Percentiles rank a stretch among this genome's conserved stretches.
Conservation (phyloP, 345 rosid genomes). For the Populus davidiana region DNA sequence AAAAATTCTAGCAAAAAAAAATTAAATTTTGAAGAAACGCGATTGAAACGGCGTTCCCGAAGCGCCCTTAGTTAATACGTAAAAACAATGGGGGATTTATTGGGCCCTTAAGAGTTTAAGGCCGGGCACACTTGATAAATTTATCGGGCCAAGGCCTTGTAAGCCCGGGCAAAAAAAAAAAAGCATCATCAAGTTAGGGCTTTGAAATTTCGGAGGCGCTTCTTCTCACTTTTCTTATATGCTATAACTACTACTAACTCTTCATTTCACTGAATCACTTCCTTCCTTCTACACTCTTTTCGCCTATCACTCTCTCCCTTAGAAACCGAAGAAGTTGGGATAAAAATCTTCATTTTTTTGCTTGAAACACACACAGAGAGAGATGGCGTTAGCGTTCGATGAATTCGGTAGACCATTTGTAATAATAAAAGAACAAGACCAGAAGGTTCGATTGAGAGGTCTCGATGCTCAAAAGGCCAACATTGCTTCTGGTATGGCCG, state of each 20-base stretch:
- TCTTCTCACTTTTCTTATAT: not conserved
- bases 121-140: not conserved
- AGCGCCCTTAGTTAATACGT: no score
- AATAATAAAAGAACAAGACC: constrained; percentile 70
- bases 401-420: constrained; percentile 91
- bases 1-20: no score
- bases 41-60: no score
- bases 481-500: constrained; percentile 87
- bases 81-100: no score
- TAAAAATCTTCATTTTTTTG: no score
- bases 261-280: not conserved
- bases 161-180: not conserved
- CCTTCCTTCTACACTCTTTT: not conserved
- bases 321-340: no score
- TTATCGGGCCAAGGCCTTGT: not conserved
- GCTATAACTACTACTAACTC: not conserved
- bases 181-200: constrained; percentile 26
- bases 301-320: no score
- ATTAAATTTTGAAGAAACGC: no score
- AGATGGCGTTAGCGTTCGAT: constrained; percentile 94
- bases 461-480: constrained; percentile 95
- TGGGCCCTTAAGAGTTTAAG: no score
- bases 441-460: constrained; percentile 74
- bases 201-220: constrained; percentile 14
- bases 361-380: not conserved